These are phyloP conservation scores for Pseudoturritis turrita DNA, from an alignment of 345 rosid genomes.

Conservation along the genomic window DNA sequence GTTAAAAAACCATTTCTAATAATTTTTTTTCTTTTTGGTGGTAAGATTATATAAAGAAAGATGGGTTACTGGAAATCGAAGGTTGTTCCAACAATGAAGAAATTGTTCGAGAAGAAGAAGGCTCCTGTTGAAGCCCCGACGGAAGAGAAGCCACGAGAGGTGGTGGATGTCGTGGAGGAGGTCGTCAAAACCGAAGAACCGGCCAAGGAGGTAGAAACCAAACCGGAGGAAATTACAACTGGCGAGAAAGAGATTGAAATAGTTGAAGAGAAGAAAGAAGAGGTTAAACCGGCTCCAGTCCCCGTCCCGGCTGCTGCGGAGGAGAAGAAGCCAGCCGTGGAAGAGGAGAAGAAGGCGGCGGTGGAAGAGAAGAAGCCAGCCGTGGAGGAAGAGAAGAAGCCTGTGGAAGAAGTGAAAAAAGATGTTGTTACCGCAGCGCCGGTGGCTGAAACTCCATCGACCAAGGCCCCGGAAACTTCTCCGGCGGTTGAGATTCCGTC, in stretches of 20 bases:
- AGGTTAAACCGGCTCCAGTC: conserved; percentile 13
- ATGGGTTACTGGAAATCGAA: conserved; percentile 85
- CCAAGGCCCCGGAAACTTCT: conserved; percentile 10
- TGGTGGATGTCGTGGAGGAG: conserved; percentile 26
- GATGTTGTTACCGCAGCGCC: conserved; percentile 17
- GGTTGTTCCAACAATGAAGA: conserved; percentile 77
- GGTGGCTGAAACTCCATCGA: conserved; percentile 8
- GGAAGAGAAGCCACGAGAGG: conserved; percentile 41
- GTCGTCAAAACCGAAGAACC: conserved; percentile 24
- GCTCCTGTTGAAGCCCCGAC: conserved; percentile 21
- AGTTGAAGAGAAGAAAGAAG: conserved; percentile 43
- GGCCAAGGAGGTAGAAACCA: conserved; percentile 22
- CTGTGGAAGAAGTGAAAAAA: conserved; percentile 39
- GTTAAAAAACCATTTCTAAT: not conserved
- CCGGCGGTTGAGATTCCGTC: not conserved
- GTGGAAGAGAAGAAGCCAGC: conserved; percentile 14
- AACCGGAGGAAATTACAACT: conserved; percentile 21
- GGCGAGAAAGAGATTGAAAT: conserved; percentile 38
- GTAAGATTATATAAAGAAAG: not conserved
- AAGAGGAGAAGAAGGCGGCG: conserved; percentile 1
- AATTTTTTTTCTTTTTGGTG: not conserved
- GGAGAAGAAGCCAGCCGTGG: conserved; percentile 16
- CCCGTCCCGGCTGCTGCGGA: not conserved
- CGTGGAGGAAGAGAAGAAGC: conserved; percentile 29
- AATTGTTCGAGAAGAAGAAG: conserved; percentile 71